phyloP scores from a whole-genome alignment of 805 yeast species.

The Tetrapisispora pingtungensis region DNA sequence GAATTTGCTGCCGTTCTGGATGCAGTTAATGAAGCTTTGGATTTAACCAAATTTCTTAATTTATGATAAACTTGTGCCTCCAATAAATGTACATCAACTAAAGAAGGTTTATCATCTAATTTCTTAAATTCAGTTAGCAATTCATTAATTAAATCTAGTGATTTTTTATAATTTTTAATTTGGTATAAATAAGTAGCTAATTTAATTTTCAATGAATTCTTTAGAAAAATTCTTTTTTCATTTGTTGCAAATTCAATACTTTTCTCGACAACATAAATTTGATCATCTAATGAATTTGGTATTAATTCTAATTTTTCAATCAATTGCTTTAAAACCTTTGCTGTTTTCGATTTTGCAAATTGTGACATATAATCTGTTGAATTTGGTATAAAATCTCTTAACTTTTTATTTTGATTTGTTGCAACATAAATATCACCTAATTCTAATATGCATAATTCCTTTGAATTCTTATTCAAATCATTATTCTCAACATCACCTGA shows the following conservation, averaged over 20 bases:
- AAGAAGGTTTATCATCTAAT: conserved; percentile 87
- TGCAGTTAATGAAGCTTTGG: conserved; percentile 84
- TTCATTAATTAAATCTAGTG: conserved; percentile 60
- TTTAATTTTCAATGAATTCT: conserved; percentile 80
- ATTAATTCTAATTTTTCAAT: conserved; percentile 67
- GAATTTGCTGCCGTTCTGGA: conserved; percentile 98
- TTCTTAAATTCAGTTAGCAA: conserved; percentile 80
- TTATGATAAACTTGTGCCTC: conserved; percentile 89
- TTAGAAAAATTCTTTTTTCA: conserved; percentile 77
- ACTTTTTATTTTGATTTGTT: conserved; percentile 37
- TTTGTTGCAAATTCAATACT: conserved; percentile 79
- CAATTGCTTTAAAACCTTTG: conserved; percentile 74
- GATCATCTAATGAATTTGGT: conserved; percentile 54
- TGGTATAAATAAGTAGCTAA: conserved; percentile 66
- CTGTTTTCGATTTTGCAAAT: conserved; percentile 89
- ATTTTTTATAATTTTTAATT: conserved; percentile 53
- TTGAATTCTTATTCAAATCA: conserved; percentile 40
- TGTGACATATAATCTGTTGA: conserved; percentile 64
- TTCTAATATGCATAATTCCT: conserved; percentile 64
- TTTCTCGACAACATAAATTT: conserved; percentile 63
- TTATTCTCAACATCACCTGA: conserved; percentile 9
- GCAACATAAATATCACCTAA: conserved; percentile 62
- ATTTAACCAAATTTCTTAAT: conserved; percentile 79
- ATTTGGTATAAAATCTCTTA: conserved; percentile 52
- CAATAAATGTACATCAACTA: conserved; percentile 89